These are phyloP conservation scores for Favolaschia claudopus DNA, from an alignment of 768 basidiomycete genomes.

Conservation along the genomic window DNA sequence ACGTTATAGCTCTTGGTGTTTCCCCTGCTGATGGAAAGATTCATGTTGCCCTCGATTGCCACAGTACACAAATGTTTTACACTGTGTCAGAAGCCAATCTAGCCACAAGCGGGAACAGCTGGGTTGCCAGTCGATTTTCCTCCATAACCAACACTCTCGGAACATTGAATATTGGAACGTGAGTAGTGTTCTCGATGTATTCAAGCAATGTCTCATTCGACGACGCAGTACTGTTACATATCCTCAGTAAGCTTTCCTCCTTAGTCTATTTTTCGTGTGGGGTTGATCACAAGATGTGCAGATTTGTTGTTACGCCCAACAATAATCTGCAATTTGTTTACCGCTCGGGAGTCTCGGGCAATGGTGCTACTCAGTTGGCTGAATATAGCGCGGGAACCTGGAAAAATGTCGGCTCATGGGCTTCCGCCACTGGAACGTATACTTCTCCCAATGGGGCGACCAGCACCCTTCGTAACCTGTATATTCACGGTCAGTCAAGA, in stretches of 20 bases:
- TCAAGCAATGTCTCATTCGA: not conserved
- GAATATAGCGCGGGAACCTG: conserved; percentile 51
- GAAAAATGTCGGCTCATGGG: conserved; percentile 56
- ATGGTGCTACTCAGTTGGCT: conserved; percentile 55
- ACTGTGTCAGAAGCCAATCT: conserved; percentile 49
- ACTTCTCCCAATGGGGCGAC: conserved; percentile 49
- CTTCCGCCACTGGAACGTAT: conserved; percentile 51
- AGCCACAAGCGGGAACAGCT: conserved; percentile 50
- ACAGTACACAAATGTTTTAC: conserved; percentile 52
- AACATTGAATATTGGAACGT: conserved; percentile 51
- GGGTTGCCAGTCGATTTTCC: conserved; percentile 51
- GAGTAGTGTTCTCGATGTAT: conserved; percentile 28
- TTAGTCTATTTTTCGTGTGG: too few relatives aligned
- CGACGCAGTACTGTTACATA: conserved; percentile 48
- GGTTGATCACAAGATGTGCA: not conserved
- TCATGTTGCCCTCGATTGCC: conserved; percentile 56
- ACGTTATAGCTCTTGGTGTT: conserved; percentile 52
- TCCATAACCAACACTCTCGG: conserved; percentile 49
- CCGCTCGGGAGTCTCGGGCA: conserved; percentile 54
- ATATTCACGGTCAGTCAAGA: conserved; percentile 46
- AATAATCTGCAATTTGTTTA: conserved; percentile 58
- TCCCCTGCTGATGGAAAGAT: conserved; percentile 54
- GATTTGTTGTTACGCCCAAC: conserved; percentile 53
- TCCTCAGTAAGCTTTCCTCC: conserved; percentile 38
- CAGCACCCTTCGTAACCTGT: conserved; percentile 52